Base-by-base conservation (phyloP, 1,139 yeast genomes). In the Martiniozyma asiatica region DNA sequence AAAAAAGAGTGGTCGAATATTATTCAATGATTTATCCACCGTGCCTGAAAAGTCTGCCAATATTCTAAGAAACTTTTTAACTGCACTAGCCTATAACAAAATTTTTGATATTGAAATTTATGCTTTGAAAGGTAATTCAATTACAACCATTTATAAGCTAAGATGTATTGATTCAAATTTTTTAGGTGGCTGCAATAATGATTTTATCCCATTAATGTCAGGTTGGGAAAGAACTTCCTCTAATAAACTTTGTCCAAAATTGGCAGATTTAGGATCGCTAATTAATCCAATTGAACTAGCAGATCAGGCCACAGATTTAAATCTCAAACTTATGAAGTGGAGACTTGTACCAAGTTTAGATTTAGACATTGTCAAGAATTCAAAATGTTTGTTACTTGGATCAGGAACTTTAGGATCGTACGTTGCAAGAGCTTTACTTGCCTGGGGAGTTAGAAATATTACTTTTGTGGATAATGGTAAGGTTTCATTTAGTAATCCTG, bases 401-500 rank as follows among this genome's bases (percentile, higher is more conserved):
- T 82, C 98, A 0, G 99, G 99, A 4, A 92, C 99, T 2, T 62
- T 92, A 10, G 99, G 98, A 0, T 79, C 93, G 38, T 85, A 87
- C 48, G 92, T 89, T 8, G 70, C 94, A 0, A 61, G 99, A 35
- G 77, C 81, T 0, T 56, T 89, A 24, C 53, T 89, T 52, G 97
- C 93, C 0, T 89, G 98, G 98, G 98, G 98, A 2, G 87, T 85
- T 0, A 59, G 80, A 22, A 62, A 70, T 22, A 76, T 89, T 18
- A 79, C 96, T 0, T 74, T 89, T 55, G 92, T 89, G 2, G 99
- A 89, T 53, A 84, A 70, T 49, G 94, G 97, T 2, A 58, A 68
- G 17, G 82, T 92, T 0, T 84, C 96, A 2, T 84, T 75, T 51
- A 82, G 95, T 7, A 89, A 89, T 45, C 98, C 98, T 0, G 98